Conservation (phyloP, 139 green algal species). For the Pycnococcus provasolii region DNA sequence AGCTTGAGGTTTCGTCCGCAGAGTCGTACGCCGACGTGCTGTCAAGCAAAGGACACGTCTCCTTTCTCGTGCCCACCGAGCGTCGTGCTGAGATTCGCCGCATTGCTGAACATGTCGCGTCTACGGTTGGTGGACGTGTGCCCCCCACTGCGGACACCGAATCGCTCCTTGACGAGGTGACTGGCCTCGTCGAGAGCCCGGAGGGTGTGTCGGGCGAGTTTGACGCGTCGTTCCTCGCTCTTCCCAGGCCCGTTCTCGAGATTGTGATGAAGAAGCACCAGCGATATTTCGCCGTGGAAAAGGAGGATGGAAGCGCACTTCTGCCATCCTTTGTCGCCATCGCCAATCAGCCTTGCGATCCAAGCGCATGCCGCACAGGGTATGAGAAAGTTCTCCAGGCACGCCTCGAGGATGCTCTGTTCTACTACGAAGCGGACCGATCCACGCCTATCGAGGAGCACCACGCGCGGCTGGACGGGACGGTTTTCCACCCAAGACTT, state of each 20-base stretch:
- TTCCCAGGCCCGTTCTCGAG: conserved; percentile 90
- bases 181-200: conserved; percentile 81
- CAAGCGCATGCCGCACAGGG: conserved; percentile 49
- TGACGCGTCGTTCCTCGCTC: conserved; percentile 62
- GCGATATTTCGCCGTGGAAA: conserved; percentile 92
- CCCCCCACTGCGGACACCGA: no score
- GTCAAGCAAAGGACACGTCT: no score
- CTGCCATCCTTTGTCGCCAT: conserved; percentile 86
- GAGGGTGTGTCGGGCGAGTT: conserved; percentile 67
- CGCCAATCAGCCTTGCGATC: conserved; percentile 80
- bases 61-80: no score
- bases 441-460: conserved; percentile 59
- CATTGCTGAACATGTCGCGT: no score
- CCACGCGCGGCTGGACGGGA: conserved; percentile 35
- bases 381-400: conserved; percentile 92
- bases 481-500: conserved; percentile 73
- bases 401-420: conserved; percentile 91
- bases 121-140: no score
- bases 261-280: conserved; percentile 99
- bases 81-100: no score
- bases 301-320: conserved; percentile 40
- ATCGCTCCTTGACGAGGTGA: conserved; percentile 41
- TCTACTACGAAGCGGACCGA: conserved; percentile 89
- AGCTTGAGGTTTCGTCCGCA: background rate
- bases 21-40: no score